Percentiles rank a stretch among this genome's conserved stretches.
Conservation (phyloP, 2,329 filamentous ascomycete genomes). For the Xylaria polymorpha region DNA sequence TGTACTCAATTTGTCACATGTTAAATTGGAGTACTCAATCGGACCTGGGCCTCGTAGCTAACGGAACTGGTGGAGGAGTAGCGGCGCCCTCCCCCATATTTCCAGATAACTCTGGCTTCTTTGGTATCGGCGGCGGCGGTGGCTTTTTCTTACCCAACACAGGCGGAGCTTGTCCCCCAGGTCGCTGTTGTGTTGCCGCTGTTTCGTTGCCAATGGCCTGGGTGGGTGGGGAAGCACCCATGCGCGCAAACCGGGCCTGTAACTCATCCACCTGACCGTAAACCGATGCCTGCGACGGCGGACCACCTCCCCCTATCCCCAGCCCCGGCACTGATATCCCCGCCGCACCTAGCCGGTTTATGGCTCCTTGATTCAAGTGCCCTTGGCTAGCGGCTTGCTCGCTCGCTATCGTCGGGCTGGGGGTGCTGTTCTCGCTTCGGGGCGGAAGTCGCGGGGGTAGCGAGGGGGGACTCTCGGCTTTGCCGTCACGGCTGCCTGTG, state of each 20-base stretch:
- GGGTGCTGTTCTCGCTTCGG: constrained; percentile 62
- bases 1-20: background rate
- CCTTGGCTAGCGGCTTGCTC: constrained; percentile 40
- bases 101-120: constrained; percentile 57
- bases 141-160: constrained; percentile 62
- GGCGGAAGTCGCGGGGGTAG: constrained; percentile 79
- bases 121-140: constrained; percentile 56
- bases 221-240: constrained; percentile 51
- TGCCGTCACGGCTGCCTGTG: constrained; percentile 3
- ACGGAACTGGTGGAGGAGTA: constrained; percentile 63
- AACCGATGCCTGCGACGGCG: constrained; percentile 29
- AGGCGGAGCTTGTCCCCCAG: constrained; percentile 21
- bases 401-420: constrained; percentile 50
- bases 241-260: constrained; percentile 72
- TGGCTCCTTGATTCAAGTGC: constrained; percentile 66
- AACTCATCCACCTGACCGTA: constrained; percentile 69
- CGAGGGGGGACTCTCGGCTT: constrained; percentile 57
- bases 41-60: constrained; percentile 62
- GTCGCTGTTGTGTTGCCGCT: constrained; percentile 37
- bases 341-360: constrained; percentile 74
- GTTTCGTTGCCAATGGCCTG: background rate
- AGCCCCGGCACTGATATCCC: constrained; percentile 83
- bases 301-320: constrained; percentile 68
- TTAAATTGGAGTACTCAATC: constrained; percentile 15
- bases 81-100: constrained; percentile 44